Percentiles rank a stretch among this genome's conserved stretches.
Evolutionary conservation across 1,139 yeast genomes (phyloP).

Genomic region (Yamadazyma friedrichii): DNA sequence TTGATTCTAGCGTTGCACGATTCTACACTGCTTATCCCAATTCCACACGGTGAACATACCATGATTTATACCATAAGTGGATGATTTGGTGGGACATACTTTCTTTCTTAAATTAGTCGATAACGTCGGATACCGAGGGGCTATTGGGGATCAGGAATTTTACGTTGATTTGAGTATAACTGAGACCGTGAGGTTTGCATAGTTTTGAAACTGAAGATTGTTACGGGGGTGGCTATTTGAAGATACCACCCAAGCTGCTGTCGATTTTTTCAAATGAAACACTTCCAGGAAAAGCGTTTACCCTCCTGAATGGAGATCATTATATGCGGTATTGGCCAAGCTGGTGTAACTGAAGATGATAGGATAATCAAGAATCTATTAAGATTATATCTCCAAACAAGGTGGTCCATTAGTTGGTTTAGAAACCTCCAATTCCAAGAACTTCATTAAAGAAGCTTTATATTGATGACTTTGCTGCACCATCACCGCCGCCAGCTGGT

Average conservation of each 20-base stretch:
- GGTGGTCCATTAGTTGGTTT: conserved; percentile 86
- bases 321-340: conserved; percentile 73
- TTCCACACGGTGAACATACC: conserved; percentile 76
- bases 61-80: conserved; percentile 81
- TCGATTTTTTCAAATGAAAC: conserved; percentile 74
- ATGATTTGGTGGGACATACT: conserved; percentile 92
- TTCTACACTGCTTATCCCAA: conserved; percentile 89
- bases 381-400: conserved; percentile 69
- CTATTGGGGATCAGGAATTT: conserved; percentile 94
- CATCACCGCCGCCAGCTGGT: conserved; percentile 36
- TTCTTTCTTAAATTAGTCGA: conserved; percentile 89
- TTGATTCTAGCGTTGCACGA: conserved; percentile 89
- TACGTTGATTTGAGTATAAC: conserved; percentile 81
- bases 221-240: conserved; percentile 84
- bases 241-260: conserved; percentile 86
- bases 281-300: conserved; percentile 70
- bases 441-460: conserved; percentile 35
- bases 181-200: conserved; percentile 96
- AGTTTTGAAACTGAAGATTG: conserved; percentile 93
- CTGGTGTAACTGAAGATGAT: conserved; percentile 90
- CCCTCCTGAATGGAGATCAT: conserved; percentile 82
- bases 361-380: conserved; percentile 80
- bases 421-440: conserved; percentile 82
- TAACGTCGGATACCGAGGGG: conserved; percentile 77
- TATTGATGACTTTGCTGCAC: conserved; percentile 19